phyloP scores from a whole-genome alignment of 2,329 filamentous ascomycete species.

The Harringtonia lauricola region DNA sequence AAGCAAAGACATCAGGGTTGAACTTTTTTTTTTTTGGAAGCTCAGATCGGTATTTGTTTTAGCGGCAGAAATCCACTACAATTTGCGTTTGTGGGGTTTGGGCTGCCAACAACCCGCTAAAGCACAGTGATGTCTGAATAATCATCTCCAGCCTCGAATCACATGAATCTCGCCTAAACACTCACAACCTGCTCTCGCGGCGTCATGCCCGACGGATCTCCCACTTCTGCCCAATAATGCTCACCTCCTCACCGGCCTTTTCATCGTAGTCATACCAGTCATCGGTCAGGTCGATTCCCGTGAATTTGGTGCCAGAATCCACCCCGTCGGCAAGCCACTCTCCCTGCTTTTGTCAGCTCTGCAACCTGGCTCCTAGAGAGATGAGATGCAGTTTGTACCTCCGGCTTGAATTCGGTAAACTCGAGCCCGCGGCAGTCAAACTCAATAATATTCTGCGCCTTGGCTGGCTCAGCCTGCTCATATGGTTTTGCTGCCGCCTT shows the following conservation, averaged over 20 bases:
- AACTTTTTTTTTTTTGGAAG: not conserved
- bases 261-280: constrained; percentile 99
- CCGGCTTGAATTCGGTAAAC: constrained; percentile 80
- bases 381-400: constrained; percentile 38
- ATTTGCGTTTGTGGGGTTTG: too few species aligned
- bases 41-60: too few species aligned
- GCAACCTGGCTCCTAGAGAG: not conserved
- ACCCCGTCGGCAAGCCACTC: constrained; percentile 78
- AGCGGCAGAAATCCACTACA: too few species aligned
- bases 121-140: too few species aligned
- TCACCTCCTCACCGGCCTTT: constrained; percentile 83
- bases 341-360: constrained; percentile 41
- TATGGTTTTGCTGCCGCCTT: constrained; percentile 64
- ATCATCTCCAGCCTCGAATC: too few species aligned
- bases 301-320: constrained; percentile 75
- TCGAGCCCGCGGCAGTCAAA: constrained; percentile 93
- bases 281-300: constrained; percentile 69
- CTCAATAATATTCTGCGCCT: constrained; percentile 68
- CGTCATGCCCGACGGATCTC: constrained; percentile 63
- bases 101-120: too few species aligned
- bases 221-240: constrained; percentile 83
- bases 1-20: not conserved
- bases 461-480: constrained; percentile 58
- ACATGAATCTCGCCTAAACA: too few species aligned
- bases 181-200: not conserved